phyloP scores from a whole-genome alignment of 805 yeast genomes.

The Candida tammaniensis region DNA sequence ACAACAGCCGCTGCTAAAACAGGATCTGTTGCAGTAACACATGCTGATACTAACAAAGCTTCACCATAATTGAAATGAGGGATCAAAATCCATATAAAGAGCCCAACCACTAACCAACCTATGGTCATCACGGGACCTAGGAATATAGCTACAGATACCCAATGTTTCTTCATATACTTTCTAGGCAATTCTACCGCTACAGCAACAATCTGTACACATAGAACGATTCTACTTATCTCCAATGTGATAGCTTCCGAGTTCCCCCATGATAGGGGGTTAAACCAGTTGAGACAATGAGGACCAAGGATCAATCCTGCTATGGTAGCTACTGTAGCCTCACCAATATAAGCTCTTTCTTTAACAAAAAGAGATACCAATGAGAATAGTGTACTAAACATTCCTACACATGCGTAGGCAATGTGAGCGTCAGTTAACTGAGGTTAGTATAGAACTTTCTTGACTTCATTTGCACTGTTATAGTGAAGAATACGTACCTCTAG shows the following conservation, averaged over 20 bases:
- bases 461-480: too few relatives aligned
- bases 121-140: slow-evolving; percentile 84
- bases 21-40: slow-evolving; percentile 94
- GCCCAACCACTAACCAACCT: slow-evolving; percentile 84
- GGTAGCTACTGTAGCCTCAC: slow-evolving; percentile 89
- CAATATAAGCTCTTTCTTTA: slow-evolving; percentile 80
- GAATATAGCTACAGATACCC: slow-evolving; percentile 71
- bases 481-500: slow-evolving; percentile 31
- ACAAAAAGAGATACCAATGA: slow-evolving; percentile 78
- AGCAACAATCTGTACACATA: slow-evolving; percentile 87
- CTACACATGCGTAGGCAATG: slow-evolving; percentile 83
- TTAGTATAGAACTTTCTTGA: too few relatives aligned
- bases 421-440: slow-evolving; percentile 61
- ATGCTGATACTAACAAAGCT: slow-evolving; percentile 74
- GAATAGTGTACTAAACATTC: slow-evolving; percentile 76
- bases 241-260: slow-evolving; percentile 77
- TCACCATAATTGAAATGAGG: slow-evolving; percentile 71
- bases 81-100: slow-evolving; percentile 74
- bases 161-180: slow-evolving; percentile 81
- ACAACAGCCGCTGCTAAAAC: slow-evolving; percentile 94
- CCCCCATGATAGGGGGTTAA: slow-evolving; percentile 82
- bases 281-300: slow-evolving; percentile 83
- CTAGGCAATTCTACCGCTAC: slow-evolving; percentile 92
- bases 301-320: slow-evolving; percentile 85
- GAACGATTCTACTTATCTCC: slow-evolving; percentile 77